Evolutionary conservation across 2,329 filamentous ascomycete genomes (phyloP).

Genomic region (Fusarium buharicum): DNA sequence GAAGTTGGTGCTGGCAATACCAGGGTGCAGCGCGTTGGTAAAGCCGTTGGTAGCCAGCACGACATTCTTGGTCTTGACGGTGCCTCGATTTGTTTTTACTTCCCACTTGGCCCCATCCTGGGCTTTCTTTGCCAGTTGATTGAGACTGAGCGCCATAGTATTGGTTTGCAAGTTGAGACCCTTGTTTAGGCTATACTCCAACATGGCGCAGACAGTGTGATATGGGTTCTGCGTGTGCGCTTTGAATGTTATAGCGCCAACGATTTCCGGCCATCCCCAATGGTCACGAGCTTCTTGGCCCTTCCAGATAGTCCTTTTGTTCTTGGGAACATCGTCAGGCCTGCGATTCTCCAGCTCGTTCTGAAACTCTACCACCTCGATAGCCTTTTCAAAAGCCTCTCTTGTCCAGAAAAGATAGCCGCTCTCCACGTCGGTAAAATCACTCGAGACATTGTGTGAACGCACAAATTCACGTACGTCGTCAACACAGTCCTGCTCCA

Average conservation of each 20-base stretch:
- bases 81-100: constrained; percentile 23
- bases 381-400: constrained; percentile 21
- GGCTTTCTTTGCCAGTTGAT: constrained; percentile 13
- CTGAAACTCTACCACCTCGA: constrained; percentile 20
- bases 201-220: constrained; percentile 21
- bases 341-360: constrained; percentile 12
- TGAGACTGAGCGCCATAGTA: constrained; percentile 21
- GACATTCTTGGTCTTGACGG: constrained; percentile 22
- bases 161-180: constrained; percentile 26
- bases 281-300: constrained; percentile 15
- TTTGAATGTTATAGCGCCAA: constrained; percentile 17
- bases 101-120: constrained; percentile 14
- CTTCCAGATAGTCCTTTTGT: constrained; percentile 21
- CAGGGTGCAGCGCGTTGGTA: constrained; percentile 17
- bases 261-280: constrained; percentile 27
- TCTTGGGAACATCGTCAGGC: constrained; percentile 24
- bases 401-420: constrained; percentile 28
- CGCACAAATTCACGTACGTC: constrained; percentile 28
- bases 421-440: constrained; percentile 27
- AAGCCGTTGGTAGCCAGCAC: constrained; percentile 31
- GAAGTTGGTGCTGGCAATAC: constrained; percentile 23
- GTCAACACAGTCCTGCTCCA: constrained; percentile 29
- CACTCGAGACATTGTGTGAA: constrained; percentile 22
- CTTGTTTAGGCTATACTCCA: constrained; percentile 16
- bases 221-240: constrained; percentile 30